Conservation (phyloP, 805 yeast species). For the Lipomyces yamanashiensis region DNA sequence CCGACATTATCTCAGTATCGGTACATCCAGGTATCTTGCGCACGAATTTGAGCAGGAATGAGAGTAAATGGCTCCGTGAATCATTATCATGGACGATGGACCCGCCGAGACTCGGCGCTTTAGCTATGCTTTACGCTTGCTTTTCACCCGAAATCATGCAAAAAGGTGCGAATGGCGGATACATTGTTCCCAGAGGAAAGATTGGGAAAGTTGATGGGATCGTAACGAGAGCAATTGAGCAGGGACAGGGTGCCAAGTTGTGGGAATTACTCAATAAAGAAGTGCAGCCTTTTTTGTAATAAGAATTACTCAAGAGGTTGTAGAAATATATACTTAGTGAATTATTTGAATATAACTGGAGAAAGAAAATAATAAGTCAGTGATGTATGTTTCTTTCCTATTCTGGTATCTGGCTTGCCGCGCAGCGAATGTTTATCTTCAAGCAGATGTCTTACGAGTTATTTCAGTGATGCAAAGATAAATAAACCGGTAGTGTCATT, state of each 20-base stretch:
- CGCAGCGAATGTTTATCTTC: too few species aligned
- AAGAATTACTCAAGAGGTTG: too few species aligned
- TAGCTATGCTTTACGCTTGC: conserved; percentile 51
- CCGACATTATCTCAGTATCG: conserved; percentile 8
- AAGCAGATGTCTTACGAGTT: too few species aligned
- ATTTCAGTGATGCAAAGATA: too few species aligned
- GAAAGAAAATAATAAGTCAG: too few species aligned
- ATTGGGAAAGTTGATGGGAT: conserved; percentile 34
- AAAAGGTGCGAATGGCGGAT: conserved; percentile 30
- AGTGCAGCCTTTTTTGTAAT: not conserved
- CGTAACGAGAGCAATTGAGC: not conserved
- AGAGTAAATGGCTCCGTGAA: not conserved
- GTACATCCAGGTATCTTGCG: conserved; percentile 21
- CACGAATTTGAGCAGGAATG: conserved; percentile 8
- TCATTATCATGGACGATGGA: not conserved
- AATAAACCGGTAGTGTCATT: too few species aligned
- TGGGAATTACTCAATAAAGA: not conserved
- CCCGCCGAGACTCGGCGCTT: conserved; percentile 48
- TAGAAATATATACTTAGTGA: too few species aligned
- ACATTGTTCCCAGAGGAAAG: not conserved
- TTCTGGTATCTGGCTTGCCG: too few species aligned
- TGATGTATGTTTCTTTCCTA: too few species aligned
- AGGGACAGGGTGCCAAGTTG: not conserved
- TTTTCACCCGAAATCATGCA: conserved; percentile 47
- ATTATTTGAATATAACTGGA: too few species aligned